phyloP scores from a whole-genome alignment of 1,284 basidiomycete species.

The Mycosarcoma mackinlayi region DNA sequence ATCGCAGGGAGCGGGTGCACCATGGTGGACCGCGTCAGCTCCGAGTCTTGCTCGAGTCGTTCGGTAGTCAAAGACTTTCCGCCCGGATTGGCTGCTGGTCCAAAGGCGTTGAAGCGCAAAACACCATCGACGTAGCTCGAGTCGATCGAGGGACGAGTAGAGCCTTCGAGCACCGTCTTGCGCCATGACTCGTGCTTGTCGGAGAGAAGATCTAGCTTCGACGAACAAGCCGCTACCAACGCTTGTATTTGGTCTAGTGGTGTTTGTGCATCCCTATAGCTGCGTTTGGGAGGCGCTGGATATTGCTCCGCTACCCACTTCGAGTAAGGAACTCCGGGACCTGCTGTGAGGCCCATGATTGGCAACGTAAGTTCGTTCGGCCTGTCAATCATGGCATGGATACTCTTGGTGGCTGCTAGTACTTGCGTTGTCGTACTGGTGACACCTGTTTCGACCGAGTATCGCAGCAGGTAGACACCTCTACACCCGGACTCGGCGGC shows the following conservation, averaged over 20 bases:
- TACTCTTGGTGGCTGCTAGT: conserved; percentile 61
- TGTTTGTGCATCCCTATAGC: conserved; percentile 18
- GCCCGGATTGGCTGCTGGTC: conserved; percentile 57
- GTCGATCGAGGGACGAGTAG: conserved; percentile 27
- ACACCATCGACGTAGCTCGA: conserved; percentile 66
- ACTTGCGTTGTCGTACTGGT: conserved; percentile 67
- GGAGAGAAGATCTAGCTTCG: conserved; percentile 7
- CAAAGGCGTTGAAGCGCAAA: conserved; percentile 67
- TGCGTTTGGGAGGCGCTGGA: conserved; percentile 43
- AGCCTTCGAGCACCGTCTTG: conserved; percentile 16
- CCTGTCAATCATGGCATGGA: conserved; percentile 61
- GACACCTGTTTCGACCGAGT: conserved; percentile 57
- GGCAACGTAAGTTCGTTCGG: conserved; percentile 52
- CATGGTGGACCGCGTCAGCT: conserved; percentile 62
- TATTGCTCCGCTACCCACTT: conserved; percentile 48
- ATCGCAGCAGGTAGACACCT: conserved; percentile 54
- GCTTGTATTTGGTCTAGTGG: conserved; percentile 15
- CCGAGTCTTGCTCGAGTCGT: conserved; percentile 24
- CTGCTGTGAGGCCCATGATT: conserved; percentile 65
- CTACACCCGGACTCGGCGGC: conserved; percentile 49
- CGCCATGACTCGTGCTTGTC: conserved; percentile 7
- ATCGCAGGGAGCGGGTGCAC: conserved; percentile 67
- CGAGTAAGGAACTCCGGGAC: conserved; percentile 52
- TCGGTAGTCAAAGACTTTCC: conserved; percentile 24
- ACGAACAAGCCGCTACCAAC: conserved; percentile 10